Evolutionary conservation across 768 basidiomycete species (phyloP).

Genomic region (Mycena pura): DNA sequence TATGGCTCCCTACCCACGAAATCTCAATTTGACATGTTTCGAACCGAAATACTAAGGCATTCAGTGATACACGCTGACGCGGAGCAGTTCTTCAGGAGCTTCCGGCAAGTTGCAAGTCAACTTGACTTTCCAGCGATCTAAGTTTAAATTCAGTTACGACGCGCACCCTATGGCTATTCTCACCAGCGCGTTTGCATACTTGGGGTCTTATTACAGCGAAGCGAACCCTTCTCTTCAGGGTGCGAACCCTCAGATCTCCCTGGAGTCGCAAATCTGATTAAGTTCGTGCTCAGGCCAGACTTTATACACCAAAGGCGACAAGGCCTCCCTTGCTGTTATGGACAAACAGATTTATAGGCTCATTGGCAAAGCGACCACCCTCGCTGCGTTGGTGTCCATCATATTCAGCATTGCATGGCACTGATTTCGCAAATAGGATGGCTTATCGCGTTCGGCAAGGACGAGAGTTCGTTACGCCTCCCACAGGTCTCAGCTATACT

Average conservation of each 20-base stretch:
- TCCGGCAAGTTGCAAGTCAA: conserved; percentile 48
- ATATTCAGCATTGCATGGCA: not conserved
- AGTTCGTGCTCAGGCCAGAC: conserved; percentile 64
- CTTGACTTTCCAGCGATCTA: not conserved
- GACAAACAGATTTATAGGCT: conserved; percentile 92
- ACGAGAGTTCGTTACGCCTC: conserved; percentile 85
- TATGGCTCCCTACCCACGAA: conserved; percentile 81
- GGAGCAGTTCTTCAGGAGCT: conserved; percentile 71
- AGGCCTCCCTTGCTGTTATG: conserved; percentile 75
- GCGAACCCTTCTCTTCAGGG: conserved; percentile 91
- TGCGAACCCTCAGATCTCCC: conserved; percentile 29
- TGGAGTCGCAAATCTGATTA: not conserved
- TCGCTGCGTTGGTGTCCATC: conserved; percentile 72
- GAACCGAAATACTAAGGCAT: conserved; percentile 82
- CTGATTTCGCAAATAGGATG: conserved; percentile 59
- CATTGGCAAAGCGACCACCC: conserved; percentile 87
- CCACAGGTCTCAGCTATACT: conserved; percentile 82
- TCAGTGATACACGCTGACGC: conserved; percentile 71
- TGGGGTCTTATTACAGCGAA: conserved; percentile 87
- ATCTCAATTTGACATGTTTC: conserved; percentile 66
- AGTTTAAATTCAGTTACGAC: conserved; percentile 69
- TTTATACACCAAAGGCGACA: conserved; percentile 75
- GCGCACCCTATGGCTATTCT: conserved; percentile 93
- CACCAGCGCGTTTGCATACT: conserved; percentile 84
- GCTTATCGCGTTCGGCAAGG: conserved; percentile 93